phyloP scores from a whole-genome alignment of 371 early-diverging fungal species.

The Mortierella polycephala region DNA sequence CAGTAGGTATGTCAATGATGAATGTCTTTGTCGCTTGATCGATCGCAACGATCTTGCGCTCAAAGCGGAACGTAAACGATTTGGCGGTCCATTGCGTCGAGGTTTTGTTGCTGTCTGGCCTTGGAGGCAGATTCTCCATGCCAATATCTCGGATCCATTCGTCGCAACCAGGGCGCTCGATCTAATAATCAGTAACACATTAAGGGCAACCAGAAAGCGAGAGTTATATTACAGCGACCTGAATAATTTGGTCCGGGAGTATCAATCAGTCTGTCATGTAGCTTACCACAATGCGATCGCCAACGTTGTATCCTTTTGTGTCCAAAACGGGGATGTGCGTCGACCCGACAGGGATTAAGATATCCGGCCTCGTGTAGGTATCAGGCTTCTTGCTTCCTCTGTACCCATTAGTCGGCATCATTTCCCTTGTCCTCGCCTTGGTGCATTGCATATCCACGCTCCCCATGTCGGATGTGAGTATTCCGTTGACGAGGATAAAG shows the following conservation, averaged over 20 bases:
- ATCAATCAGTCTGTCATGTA: too few relatives aligned
- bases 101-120: constrained; percentile 14
- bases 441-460: constrained; percentile 27
- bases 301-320: constrained; percentile 36
- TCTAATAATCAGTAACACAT: constrained; percentile 5
- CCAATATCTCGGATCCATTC: constrained; percentile 46
- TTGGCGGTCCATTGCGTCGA: constrained; percentile 44
- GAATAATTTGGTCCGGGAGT: background rate
- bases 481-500: constrained; percentile 48
- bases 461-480: constrained; percentile 49
- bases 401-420: constrained; percentile 51
- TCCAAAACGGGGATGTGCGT: constrained; percentile 34
- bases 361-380: constrained; percentile 23
- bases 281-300: constrained; percentile 49
- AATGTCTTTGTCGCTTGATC: constrained; percentile 29
- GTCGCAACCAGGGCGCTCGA: constrained; percentile 47
- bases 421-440: constrained; percentile 39
- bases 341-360: constrained; percentile 31
- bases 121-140: constrained; percentile 36
- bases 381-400: constrained; percentile 35
- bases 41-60: constrained; percentile 46
- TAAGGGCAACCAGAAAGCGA: background rate
- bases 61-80: constrained; percentile 43
- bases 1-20: constrained; percentile 45
- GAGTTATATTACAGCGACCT: background rate